These are phyloP conservation scores for Dichotomopilus funicola DNA, from an alignment of 2,329 filamentous ascomycete species.

Conservation along the genomic window DNA sequence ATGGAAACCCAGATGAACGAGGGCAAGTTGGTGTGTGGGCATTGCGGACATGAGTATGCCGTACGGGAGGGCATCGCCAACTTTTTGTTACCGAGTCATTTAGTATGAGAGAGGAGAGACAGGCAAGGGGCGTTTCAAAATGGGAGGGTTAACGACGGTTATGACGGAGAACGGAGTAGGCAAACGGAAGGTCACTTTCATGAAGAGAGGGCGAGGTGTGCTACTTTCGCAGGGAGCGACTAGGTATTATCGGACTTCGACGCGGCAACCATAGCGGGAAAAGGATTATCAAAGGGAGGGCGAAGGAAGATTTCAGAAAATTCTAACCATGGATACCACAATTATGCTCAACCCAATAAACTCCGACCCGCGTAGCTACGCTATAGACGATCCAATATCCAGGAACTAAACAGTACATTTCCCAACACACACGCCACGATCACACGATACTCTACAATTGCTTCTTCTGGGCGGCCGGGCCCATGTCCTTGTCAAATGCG, in stretches of 20 bases:
- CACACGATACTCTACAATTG: constrained; percentile 11
- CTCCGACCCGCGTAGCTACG: constrained; percentile 16
- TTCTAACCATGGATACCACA: constrained; percentile 12
- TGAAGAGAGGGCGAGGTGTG: too few relatives aligned
- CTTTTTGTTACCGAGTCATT: constrained; percentile 86
- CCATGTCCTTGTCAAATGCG: constrained; percentile 94
- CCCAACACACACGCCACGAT: constrained; percentile 4
- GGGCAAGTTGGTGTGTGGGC: constrained; percentile 83
- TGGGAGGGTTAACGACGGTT: background rate
- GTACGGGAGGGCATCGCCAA: constrained; percentile 96
- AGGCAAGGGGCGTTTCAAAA: background rate
- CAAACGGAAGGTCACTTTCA: too few relatives aligned
- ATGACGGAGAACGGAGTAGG: constrained; percentile 18
- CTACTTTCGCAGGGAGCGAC: too few relatives aligned
- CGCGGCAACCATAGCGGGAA: too few relatives aligned
- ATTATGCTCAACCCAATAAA: constrained; percentile 17
- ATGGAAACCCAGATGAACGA: constrained; percentile 85
- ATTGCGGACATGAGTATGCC: constrained; percentile 88
- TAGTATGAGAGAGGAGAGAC: constrained; percentile 49
- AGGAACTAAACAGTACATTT: constrained; percentile 8
- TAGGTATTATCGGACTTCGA: too few relatives aligned
- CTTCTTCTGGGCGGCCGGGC: constrained; percentile 83
- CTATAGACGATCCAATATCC: constrained; percentile 9
- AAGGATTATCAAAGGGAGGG: background rate
- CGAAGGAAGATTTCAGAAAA: background rate